Evolutionary conservation across 139 green algal species (phyloP), one percentile per base, ranked within the genome.

Genomic region (Chlamydomonas sp.): DNA sequence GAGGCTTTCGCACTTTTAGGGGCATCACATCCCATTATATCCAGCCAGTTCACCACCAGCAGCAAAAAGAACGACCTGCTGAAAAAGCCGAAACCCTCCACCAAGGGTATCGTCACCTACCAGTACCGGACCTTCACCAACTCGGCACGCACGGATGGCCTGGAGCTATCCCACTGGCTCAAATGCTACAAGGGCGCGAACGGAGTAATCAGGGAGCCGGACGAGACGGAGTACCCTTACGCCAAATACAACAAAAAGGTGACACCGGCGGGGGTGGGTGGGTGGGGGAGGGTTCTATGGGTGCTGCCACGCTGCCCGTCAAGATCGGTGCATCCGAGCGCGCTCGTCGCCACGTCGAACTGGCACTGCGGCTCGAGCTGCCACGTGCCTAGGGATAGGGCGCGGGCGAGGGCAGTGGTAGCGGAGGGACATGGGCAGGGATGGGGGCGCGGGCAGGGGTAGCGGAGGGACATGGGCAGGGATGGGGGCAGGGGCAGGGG

Each of bases 221-320:
- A 97, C 0, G 91, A 96, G 10, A 90, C 90, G 0, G 95, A 97
- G 31, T 99, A 99, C 86, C 85, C 92, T 0, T 99, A 97, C 91
- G 95, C 95, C 15, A 98, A 98, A 87, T 98, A 96, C 92, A 99
- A 99, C 91, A 98, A 97, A 68, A 95, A 97, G 94, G 96, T 97
- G 5, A 49, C 31, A 49, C 31, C 31, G 31, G 31, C 31, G 31
- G 31, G 31, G 31, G 31, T 31, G 62, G 4, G 91, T 93, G 68
- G 85, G 31, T 49, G 31, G 31, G 31, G 31, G 31, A 49, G 31
- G 31, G 31, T 49, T 49, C 31, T 49, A 49, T 49, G 31, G 31
- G 31, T 49, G 31, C 31, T 49, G 31, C 31, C 31, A 49, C 31
- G 31, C 31, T 49, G 31, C 31, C 31, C 31, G 31, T 49, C 31